Conservation (phyloP, 495 filamentous ascomycete genomes). For the Antarctomyces pellizariae region DNA sequence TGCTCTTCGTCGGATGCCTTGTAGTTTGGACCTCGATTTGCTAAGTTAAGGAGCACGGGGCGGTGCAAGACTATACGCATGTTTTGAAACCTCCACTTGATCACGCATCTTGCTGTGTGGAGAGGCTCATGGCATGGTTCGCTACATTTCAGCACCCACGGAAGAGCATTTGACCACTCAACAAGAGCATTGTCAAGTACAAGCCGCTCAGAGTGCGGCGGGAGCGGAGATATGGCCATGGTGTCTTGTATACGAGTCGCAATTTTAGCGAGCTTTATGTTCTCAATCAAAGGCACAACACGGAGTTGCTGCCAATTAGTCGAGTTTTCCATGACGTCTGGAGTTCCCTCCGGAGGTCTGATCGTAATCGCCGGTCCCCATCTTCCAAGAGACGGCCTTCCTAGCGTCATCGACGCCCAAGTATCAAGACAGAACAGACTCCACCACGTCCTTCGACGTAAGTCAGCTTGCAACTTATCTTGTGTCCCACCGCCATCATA, state of each 20-base stretch:
- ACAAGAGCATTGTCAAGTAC: conserved; percentile 43
- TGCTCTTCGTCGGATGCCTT: conserved; percentile 44
- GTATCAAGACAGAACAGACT: conserved; percentile 58
- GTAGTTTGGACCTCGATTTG: conserved; percentile 29
- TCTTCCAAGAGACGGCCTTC: conserved; percentile 54
- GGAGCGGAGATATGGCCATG: conserved; percentile 41
- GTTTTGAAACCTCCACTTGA: conserved; percentile 66
- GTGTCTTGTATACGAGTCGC: conserved; percentile 55
- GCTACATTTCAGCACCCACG: conserved; percentile 42
- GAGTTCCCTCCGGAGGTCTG: conserved; percentile 27
- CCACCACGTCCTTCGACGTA: conserved; percentile 58
- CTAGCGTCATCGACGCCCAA: conserved; percentile 53
- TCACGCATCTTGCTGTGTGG: conserved; percentile 43
- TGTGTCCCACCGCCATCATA: conserved; percentile 18
- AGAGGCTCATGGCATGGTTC: conserved; percentile 49
- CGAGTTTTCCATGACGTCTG: conserved; percentile 7
- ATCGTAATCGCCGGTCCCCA: conserved; percentile 54
- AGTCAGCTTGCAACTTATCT: conserved; percentile 27
- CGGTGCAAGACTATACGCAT: conserved; percentile 61
- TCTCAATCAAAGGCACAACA: conserved; percentile 49
- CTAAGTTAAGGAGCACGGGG: conserved; percentile 46
- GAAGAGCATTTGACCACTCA: conserved; percentile 48
- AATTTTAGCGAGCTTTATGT: conserved; percentile 62
- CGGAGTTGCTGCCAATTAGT: conserved; percentile 34
- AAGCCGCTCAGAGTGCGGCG: conserved; percentile 37